Base-by-base conservation (phyloP, 495 filamentous ascomycete genomes). In the Cryomyces minteri region DNA sequence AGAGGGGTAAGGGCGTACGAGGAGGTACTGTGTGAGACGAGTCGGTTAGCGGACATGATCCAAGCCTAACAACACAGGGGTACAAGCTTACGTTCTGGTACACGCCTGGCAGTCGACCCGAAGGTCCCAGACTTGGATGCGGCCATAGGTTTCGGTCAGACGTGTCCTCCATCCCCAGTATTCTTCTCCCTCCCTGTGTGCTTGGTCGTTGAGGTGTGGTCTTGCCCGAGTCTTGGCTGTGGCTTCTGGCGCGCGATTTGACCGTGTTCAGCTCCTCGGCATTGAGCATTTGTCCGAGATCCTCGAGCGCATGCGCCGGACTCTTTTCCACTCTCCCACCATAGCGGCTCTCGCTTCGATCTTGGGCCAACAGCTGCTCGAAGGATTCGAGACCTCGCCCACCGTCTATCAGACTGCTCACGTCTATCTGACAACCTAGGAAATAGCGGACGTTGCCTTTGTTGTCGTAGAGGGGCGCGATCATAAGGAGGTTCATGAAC, bases 401-500 rank as follows among this genome's bases (percentile, higher is more conserved):
- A 39, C 75, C 72, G 44, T 75, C 71, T 32, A 71, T 61, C 4
- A 80, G 59, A 18, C 70, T 65, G 10, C 68, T 73, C 36, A 81
- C 71, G 45, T 79, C 76, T 10, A 80, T 66, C 54, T 79, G 74
- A 14, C 71, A 73, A 44, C 77, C 74, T 40, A 81, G 68, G 51
- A 72, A 73, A 52, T 81, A 80, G 36, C 69, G 61, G 11, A 75
- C 62, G 0, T 60, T 59, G 31, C 76, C 76, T 46, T 66, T 66
- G 49, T 67, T 77, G 50, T 81, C 76, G 44, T 70, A 66, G 0
- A 81, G 62, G 11, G 77, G 77, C 1, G 76, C 70, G 33, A 68
- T 67, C 67, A 79, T 74, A 12, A 80, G 58, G 4, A 82, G 63
- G 48, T 80, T 82, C 70, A 80, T 77, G 55, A 82, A 82, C 0